Evolutionary conservation across 2,329 filamentous ascomycete species (phyloP).

Genomic region (Fulvia fulva): DNA sequence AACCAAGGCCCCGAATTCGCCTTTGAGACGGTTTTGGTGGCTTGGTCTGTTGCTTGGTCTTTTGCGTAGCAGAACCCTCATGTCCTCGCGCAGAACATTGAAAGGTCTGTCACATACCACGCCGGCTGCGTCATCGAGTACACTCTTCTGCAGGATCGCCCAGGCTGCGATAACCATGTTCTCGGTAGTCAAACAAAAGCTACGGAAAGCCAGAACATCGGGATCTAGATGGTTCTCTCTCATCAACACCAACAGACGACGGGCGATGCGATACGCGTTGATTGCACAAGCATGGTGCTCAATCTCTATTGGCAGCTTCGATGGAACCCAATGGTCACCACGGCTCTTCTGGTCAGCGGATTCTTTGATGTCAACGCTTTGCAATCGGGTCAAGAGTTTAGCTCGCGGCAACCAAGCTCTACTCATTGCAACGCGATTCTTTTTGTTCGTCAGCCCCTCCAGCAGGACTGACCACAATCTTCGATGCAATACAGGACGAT

Average conservation of each 20-base stretch:
- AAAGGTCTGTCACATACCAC: neutral
- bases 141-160: neutral
- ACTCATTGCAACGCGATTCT: conserved; percentile 8
- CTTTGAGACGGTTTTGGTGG: neutral
- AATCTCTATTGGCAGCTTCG: neutral
- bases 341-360: neutral
- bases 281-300: conserved; percentile 15
- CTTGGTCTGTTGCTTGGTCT: neutral
- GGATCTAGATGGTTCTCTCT: conserved; percentile 27
- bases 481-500: conserved; percentile 12
- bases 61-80: neutral
- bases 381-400: too few species aligned
- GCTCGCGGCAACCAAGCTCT: neutral
- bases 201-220: conserved; percentile 5
- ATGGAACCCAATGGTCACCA: neutral
- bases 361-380: neutral
- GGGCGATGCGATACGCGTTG: conserved; percentile 20
- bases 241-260: conserved; percentile 14
- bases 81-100: neutral
- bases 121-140: neutral
- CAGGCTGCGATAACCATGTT: neutral
- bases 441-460: conserved; percentile 20
- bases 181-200: neutral
- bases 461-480: conserved; percentile 28
- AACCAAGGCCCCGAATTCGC: conserved; percentile 15